Evolutionary conservation across 352 stramenopile species (phyloP).

Genomic region (Phytophthora sansomeana): DNA sequence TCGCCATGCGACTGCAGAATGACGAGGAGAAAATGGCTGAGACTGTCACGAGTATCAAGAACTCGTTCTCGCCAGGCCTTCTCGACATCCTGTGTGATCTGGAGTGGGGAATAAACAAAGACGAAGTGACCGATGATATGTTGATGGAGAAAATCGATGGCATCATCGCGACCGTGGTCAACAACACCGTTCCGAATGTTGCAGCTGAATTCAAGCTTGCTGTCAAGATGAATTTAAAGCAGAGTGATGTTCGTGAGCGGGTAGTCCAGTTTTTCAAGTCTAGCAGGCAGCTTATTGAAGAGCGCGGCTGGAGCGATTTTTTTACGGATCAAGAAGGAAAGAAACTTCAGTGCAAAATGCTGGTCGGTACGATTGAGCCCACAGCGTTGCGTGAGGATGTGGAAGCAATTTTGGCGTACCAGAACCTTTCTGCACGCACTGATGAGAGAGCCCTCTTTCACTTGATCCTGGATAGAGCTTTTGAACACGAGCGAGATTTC

Average conservation of each 20-base stretch:
- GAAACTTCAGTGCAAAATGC: constrained; percentile 8
- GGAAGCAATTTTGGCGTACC: not conserved
- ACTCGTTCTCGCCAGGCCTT: not conserved
- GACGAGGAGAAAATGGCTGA: not conserved
- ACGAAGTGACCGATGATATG: not conserved
- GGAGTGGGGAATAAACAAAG: not conserved
- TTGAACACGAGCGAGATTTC: not conserved
- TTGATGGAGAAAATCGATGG: not conserved
- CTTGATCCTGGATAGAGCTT: not conserved
- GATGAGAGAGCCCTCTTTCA: not conserved
- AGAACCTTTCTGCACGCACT: not conserved
- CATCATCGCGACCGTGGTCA: constrained; percentile 8
- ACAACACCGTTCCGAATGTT: constrained; percentile 8
- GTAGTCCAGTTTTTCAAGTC: constrained; percentile 13
- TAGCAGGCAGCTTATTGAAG: not conserved
- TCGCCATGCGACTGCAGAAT: too few relatives aligned
- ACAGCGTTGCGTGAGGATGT: too few relatives aligned
- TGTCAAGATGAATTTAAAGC: constrained; percentile 13
- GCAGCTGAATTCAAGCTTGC: not conserved
- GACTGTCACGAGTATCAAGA: not conserved
- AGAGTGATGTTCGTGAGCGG: not conserved
- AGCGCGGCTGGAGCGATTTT: not conserved
- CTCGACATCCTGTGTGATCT: constrained; percentile 14
- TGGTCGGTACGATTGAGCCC: not conserved
- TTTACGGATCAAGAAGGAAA: constrained; percentile 14